A percentile compares a stretch with the other conserved stretches of the same genome.
Evolutionary conservation across 2,329 filamentous ascomycete genomes (phyloP).

Genomic region (Neoscytalidium dimidiatum): DNA sequence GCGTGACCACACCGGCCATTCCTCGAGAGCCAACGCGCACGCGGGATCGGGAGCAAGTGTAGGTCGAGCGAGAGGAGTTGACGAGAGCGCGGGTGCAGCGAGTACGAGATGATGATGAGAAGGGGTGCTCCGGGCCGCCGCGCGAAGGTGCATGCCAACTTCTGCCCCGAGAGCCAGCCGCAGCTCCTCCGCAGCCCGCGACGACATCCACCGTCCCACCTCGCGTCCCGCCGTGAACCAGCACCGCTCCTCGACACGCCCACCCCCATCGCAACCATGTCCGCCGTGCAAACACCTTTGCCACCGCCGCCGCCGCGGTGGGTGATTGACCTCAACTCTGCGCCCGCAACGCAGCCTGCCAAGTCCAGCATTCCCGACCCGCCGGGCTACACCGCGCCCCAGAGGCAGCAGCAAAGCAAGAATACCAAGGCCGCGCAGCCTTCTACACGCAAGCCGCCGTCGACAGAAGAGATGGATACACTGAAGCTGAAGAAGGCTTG

Average conservation of each 20-base stretch:
- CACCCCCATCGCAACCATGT: conserved; percentile 12
- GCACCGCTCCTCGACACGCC: not conserved
- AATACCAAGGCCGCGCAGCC: conserved; percentile 37
- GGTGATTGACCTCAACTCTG: conserved; percentile 76
- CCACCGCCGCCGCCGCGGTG: conserved; percentile 67
- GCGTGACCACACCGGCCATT: conserved; percentile 13
- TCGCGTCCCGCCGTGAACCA: not conserved
- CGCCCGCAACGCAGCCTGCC: conserved; percentile 68
- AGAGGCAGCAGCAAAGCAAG: conserved; percentile 10
- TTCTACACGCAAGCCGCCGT: conserved; percentile 65
- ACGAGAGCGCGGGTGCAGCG: not conserved
- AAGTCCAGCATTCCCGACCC: conserved; percentile 72
- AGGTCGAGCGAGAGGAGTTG: conserved; percentile 1
- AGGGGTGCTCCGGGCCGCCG: conserved; percentile 6
- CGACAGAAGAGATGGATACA: conserved; percentile 85
- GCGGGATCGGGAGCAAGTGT: not conserved
- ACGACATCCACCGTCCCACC: too few relatives aligned
- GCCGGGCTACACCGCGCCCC: conserved; percentile 69
- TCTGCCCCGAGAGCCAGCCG: conserved; percentile 2
- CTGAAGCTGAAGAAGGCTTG: conserved; percentile 98
- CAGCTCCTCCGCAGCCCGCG: conserved; percentile 13
- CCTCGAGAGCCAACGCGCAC: not conserved
- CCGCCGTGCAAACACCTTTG: conserved; percentile 23
- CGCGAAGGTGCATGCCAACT: conserved; percentile 2
- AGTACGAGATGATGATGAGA: conserved; percentile 16